phyloP scores from a whole-genome alignment of 2,329 filamentous ascomycete genomes.

The Cladosporium colombiae region DNA sequence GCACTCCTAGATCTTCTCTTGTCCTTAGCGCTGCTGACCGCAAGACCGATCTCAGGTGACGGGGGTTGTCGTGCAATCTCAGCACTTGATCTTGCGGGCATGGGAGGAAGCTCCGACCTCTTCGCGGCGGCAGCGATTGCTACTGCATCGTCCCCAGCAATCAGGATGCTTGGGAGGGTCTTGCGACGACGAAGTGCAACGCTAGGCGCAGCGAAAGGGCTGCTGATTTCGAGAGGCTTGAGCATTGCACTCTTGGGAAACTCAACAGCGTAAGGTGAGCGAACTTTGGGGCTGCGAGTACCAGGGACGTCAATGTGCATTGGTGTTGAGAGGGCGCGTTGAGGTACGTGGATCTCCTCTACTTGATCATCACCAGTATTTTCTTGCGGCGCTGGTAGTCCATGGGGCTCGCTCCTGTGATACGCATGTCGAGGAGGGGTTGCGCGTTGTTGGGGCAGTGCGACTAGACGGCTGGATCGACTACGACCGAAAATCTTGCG shows the following conservation, averaged over 20 bases:
- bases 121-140: conserved; percentile 23
- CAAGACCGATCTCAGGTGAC: conserved; percentile 22
- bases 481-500: conserved; percentile 39
- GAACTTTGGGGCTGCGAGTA: conserved; percentile 21
- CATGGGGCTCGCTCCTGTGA: conserved; percentile 34
- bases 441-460: conserved; percentile 2
- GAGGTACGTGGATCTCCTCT: conserved; percentile 19
- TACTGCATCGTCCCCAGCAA: conserved; percentile 31
- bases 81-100: conserved; percentile 9
- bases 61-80: neutral
- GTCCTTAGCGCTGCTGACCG: conserved; percentile 26
- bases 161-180: conserved; percentile 36
- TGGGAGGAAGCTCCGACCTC: conserved; percentile 15
- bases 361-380: conserved; percentile 3
- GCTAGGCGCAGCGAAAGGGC: conserved; percentile 34
- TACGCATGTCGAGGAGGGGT: conserved; percentile 35
- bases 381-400: conserved; percentile 26
- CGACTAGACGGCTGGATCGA: conserved; percentile 31
- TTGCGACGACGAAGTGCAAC: conserved; percentile 33
- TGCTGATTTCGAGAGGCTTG: conserved; percentile 39
- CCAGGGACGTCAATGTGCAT: conserved; percentile 23
- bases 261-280: conserved; percentile 39
- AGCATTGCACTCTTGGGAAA: conserved; percentile 40
- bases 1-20: conserved; percentile 39
- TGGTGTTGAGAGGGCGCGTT: conserved; percentile 30